Base-by-base conservation (phyloP, 1,284 basidiomycete genomes). In the Ceratobasidium sp. region DNA sequence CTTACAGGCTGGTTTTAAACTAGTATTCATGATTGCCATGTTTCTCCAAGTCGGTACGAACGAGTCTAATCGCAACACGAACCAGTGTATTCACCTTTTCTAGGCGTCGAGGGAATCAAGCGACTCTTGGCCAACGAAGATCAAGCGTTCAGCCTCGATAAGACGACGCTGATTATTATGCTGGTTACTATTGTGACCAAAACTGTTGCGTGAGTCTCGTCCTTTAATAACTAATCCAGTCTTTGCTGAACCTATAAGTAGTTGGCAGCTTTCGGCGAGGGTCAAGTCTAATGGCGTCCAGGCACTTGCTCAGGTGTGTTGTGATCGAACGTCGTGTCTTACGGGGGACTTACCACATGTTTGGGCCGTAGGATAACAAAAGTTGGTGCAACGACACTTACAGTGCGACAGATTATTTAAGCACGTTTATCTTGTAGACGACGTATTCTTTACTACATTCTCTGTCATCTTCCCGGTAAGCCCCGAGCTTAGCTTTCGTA, bases 1-100 rank as follows among this genome's bases (percentile, higher is more conserved):
- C 38, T 57, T 5, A 46, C 48, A 23, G 66, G n/a, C 38, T 5
- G 4, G 3, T 38, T n/a, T 1, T n/a, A 10, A 52, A 27, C 30
- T 38, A 74, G 71, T 74, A 1, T 74, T 74, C 23, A 74, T 74
- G 71, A 74, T 74, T 52, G 71, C 71, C 18, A 73, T 73, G 70
- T 73, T 73, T 30, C 57, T 73, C 23, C 70, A 73, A 73, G 70
- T 73, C 27, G 70, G 70, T 73, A 23, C 35, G 62, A 46, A 10
- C 7, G 41, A 6, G 38, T 71, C 3, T 23, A 18, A n/a, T 38
- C 27, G 3, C 2, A 10, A 18, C 23, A 7, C 18, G 14, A 35
- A 46, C n/a, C 3, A 41, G 8, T 46, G 6, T 41, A 27, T 23
- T 48, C 38, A 62, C 10, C 33, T 30, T 20, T 23, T 27, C 6